These are phyloP conservation scores for Parascedosporium putredinis DNA, from an alignment of 2,329 filamentous ascomycete genomes.

Conservation along the genomic window DNA sequence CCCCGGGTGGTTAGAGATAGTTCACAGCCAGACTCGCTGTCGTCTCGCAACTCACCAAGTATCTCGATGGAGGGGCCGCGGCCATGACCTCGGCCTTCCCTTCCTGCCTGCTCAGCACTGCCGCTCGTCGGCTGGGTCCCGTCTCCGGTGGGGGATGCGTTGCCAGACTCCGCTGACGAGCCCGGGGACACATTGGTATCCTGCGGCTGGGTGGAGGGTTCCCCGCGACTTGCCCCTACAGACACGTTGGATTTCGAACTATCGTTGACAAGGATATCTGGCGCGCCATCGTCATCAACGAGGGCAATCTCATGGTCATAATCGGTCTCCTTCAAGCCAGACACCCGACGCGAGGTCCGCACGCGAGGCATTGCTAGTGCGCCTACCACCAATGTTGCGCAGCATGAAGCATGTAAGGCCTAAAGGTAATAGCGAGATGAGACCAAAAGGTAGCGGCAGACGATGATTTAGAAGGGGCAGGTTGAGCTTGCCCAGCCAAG, in stretches of 20 bases:
- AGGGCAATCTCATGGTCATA: constrained; percentile 64
- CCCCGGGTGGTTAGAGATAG: neutral
- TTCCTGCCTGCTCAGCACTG: neutral
- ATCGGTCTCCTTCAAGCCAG: constrained; percentile 45
- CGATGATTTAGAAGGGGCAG: neutral
- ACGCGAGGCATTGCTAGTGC: constrained; percentile 11
- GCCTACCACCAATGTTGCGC: neutral
- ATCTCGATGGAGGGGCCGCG: constrained; percentile 3
- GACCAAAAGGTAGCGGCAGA: no score
- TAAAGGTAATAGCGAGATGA: neutral
- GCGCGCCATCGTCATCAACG: constrained; percentile 40
- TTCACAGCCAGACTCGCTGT: neutral
- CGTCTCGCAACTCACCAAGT: neutral
- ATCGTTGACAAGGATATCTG: neutral
- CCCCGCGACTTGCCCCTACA: neutral
- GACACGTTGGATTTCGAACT: neutral
- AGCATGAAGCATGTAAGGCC: neutral
- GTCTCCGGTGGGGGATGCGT: neutral
- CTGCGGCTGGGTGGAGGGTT: neutral
- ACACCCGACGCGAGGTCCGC: constrained; percentile 39
- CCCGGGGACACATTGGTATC: neutral
- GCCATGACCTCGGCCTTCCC: neutral
- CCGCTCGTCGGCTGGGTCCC: neutral
- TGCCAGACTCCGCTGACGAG: neutral
- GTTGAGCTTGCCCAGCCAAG: neutral